These are phyloP conservation scores for Sarcodon aspratus DNA, from an alignment of 768 basidiomycete genomes.

Conservation along the genomic window DNA sequence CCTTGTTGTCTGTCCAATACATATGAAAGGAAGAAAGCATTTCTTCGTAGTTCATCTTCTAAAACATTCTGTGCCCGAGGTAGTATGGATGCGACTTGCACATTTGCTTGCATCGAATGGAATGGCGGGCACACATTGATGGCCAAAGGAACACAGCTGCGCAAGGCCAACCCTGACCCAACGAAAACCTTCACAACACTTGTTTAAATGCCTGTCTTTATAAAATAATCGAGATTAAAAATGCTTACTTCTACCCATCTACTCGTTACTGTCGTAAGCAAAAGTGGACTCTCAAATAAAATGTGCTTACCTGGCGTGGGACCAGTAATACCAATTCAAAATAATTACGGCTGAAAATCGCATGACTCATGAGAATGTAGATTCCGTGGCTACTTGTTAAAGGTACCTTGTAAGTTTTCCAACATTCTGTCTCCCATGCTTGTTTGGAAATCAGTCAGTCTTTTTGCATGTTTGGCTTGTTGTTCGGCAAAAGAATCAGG, in stretches of 20 bases:
- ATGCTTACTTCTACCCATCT: constrained; percentile 63
- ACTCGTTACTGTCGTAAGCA: neutral
- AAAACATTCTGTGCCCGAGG: constrained; percentile 45
- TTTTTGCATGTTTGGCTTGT: constrained; percentile 45
- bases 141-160: constrained; percentile 52
- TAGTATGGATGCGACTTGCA: constrained; percentile 47
- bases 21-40: constrained; percentile 41
- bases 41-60: constrained; percentile 64
- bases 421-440: constrained; percentile 43
- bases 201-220: neutral
- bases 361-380: neutral
- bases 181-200: constrained; percentile 38
- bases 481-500: constrained; percentile 56
- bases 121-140: constrained; percentile 61
- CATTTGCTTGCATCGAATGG: constrained; percentile 48
- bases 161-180: constrained; percentile 42
- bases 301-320: constrained; percentile 47
- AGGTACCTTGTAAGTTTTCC: constrained; percentile 49
- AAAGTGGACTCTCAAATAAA: neutral
- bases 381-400: neutral
- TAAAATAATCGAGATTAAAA: neutral
- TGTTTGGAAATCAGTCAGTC: constrained; percentile 35
- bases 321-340: constrained; percentile 66
- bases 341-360: constrained; percentile 41
- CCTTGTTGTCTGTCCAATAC: neutral